phyloP scores from a whole-genome alignment of 2,329 filamentous ascomycete species.

The Penicillium nordicum region DNA sequence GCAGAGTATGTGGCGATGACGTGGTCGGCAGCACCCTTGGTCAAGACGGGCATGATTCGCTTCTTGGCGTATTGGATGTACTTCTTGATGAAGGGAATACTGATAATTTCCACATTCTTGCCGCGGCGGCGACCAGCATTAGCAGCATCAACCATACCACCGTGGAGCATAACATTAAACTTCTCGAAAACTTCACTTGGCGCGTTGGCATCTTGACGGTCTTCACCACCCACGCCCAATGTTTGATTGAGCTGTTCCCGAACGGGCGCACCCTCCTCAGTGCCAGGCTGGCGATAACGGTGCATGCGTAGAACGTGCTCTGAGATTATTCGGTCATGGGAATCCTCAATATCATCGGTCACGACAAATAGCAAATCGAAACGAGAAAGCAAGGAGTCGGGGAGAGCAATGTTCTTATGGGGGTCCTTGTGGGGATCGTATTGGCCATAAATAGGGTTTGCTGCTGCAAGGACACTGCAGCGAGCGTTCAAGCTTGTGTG shows the following conservation, averaged over 20 bases:
- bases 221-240: slow-evolving; percentile 80
- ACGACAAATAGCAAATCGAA: slow-evolving; percentile 98
- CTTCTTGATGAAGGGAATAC: slow-evolving; percentile 98
- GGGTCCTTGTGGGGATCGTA: slow-evolving; percentile 99
- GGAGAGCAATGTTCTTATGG: slow-evolving; percentile 95
- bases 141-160: slow-evolving; percentile 68
- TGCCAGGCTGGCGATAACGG: slow-evolving; percentile 84
- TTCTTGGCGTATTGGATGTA: slow-evolving; percentile 98
- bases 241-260: slow-evolving; percentile 81
- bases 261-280: slow-evolving; percentile 90
- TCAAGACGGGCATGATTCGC: slow-evolving; percentile 82
- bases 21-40: slow-evolving; percentile 85
- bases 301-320: slow-evolving; percentile 98
- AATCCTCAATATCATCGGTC: slow-evolving; percentile 96
- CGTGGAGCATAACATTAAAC: slow-evolving; percentile 92
- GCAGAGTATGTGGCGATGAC: slow-evolving; percentile 89
- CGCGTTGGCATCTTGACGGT: slow-evolving; percentile 65
- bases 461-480: slow-evolving; percentile 92
- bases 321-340: slow-evolving; percentile 82
- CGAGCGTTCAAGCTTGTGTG: slow-evolving; percentile 95
- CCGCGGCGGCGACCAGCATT: slow-evolving; percentile 67
- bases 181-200: slow-evolving; percentile 93
- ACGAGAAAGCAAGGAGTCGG: slow-evolving; percentile 93
- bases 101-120: slow-evolving; percentile 81
- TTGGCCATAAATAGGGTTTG: slow-evolving; percentile 96